Evolutionary conservation across 2,329 filamentous ascomycete species (phyloP).

Genomic region (Colletotrichum destructivum): DNA sequence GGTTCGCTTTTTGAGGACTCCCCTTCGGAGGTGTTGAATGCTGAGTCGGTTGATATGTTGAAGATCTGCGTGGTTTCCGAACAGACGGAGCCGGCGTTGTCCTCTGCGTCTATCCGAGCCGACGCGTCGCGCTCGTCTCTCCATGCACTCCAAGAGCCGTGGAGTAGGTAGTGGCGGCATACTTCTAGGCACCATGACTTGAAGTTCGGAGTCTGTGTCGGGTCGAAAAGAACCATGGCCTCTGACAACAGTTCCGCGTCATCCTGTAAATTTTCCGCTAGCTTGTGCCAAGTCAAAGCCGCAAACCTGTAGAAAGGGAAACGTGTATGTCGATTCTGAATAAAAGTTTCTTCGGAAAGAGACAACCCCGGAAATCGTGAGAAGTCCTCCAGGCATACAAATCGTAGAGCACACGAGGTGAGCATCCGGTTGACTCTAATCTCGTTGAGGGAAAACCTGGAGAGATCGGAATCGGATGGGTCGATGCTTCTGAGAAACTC

Average conservation of each 20-base stretch:
- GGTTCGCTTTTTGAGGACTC: not conserved
- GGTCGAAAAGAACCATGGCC: conserved; percentile 9
- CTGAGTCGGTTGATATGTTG: not conserved
- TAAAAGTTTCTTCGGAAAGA: conserved; percentile 1
- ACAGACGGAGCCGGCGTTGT: not conserved
- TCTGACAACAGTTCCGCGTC: not conserved
- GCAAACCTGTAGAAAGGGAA: conserved; percentile 26
- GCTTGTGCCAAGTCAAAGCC: conserved; percentile 8
- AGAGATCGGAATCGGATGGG: not conserved
- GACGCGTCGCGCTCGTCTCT: not conserved
- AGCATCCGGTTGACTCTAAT: not conserved
- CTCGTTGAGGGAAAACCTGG: not conserved
- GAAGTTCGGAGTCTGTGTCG: conserved; percentile 8
- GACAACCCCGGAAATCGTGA: conserved; percentile 11
- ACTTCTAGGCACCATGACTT: conserved; percentile 22
- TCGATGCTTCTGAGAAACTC: conserved; percentile 8
- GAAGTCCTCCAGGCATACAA: conserved; percentile 1
- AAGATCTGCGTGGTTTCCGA: conserved; percentile 12
- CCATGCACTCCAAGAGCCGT: not conserved
- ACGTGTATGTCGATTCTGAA: not conserved
- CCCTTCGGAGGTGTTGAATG: not conserved
- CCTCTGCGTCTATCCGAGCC: no score
- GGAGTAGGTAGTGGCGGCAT: conserved; percentile 3
- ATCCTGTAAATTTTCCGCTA: not conserved
- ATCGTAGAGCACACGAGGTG: not conserved